A percentile compares a stretch with the other conserved stretches of the same genome.
Evolutionary conservation across 352 stramenopile species (phyloP).

Genomic region (Phytophthora multivora): DNA sequence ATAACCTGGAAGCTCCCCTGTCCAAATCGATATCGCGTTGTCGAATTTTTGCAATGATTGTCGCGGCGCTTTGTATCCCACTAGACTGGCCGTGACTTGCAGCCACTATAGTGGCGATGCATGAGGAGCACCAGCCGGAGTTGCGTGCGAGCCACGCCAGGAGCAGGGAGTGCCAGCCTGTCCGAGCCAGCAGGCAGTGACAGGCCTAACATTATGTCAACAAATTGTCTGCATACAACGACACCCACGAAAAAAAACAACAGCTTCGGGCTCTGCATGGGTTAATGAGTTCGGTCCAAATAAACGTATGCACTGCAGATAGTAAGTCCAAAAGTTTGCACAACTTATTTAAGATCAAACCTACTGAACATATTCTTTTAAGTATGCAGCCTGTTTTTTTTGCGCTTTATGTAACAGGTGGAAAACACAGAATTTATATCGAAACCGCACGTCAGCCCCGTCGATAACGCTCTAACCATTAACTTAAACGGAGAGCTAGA

Average conservation of each 20-base stretch:
- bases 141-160: constrained; percentile 21
- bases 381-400: background rate
- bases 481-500: constrained; percentile 6
- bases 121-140: constrained; percentile 17
- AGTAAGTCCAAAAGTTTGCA: background rate
- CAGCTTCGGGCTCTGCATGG: too few species aligned
- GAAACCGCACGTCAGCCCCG: background rate
- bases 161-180: constrained; percentile 4
- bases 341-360: background rate
- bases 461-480: background rate
- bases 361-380: background rate
- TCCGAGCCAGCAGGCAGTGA: constrained; percentile 1
- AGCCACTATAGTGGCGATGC: constrained; percentile 21
- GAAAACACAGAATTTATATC: background rate
- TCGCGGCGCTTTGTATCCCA: constrained; percentile 12
- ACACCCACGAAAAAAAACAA: too few species aligned
- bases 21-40: constrained; percentile 17
- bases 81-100: constrained; percentile 19
- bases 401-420: constrained; percentile 1
- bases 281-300: background rate
- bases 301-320: background rate
- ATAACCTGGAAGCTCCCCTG: constrained; percentile 20
- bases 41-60: constrained; percentile 10
- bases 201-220: background rate
- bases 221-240: too few species aligned